Evolutionary conservation across 768 basidiomycete genomes (phyloP), one percentile per base, ranked within the genome.

Genomic region (Asterophora parasitica): DNA sequence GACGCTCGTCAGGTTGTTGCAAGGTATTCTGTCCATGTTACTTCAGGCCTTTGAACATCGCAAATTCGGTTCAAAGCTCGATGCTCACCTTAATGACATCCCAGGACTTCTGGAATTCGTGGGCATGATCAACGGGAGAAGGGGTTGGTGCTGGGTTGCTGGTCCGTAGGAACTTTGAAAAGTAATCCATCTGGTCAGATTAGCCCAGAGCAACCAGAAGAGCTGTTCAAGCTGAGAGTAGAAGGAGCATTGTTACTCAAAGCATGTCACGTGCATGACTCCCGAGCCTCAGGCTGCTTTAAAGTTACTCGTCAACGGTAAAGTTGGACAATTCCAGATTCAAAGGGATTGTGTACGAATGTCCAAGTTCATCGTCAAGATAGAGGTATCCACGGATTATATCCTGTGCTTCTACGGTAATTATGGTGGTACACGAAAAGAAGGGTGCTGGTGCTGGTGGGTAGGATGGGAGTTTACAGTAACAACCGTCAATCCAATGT

Each of bases 1-100:
- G 92, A 33, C 92, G 77, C 69, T 96, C 92, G 65, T 96, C 92
- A 0, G 93, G 92, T 61, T 87, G 76, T 40, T 79, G 68, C n/a
- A 96, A 77, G 4, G 88, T 93, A 55, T 81, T 80, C 92, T 94
- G 55, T 15, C 43, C 34, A 30, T 20, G 15, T 20, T 17, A 16
- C 35, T 49, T 48, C 28, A 62, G 54, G 51, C 51, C 11, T 34
- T 41, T 42, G 28, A 10, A 26, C 33, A 30, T 27, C 33, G 15
- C n/a, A 9, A 39, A 27, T 32, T 44, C 15, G 35, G 9, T 33
- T 50, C 35, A 12, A 42, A 40, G 51, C 67, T 50, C 35, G 11
- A 42, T 38, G 51, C 67, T 37, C 37, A 87, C 89, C 74, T 87
- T 84, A 66, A 91, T 74, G 33, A 74, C 63, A 51, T 72, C 74